Conservation (phyloP, 495 filamentous ascomycete species). For the Parmelia sp. region DNA sequence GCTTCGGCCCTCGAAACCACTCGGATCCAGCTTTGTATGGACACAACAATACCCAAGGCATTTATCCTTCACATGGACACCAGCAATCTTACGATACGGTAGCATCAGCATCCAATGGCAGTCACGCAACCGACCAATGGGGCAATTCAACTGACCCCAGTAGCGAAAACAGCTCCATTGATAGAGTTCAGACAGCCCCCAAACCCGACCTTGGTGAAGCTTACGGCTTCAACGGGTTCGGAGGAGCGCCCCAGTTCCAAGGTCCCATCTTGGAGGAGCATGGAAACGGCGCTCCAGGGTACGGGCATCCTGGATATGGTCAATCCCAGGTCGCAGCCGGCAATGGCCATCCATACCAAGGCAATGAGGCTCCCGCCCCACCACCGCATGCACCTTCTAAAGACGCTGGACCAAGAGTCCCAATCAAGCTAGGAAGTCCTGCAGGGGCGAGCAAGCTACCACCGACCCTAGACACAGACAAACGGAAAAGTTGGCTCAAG, state of each 20-base stretch:
- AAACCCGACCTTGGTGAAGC: constrained; percentile 48
- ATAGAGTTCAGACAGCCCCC: constrained; percentile 57
- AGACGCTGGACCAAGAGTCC: constrained; percentile 19
- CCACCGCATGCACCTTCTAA: constrained; percentile 25
- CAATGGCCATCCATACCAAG: constrained; percentile 24
- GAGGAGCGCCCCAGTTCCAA: constrained; percentile 36
- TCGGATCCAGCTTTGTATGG: constrained; percentile 40
- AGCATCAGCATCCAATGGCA: constrained; percentile 63
- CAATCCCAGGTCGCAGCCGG: constrained; percentile 21
- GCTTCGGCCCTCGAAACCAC: constrained; percentile 46
- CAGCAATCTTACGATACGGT: constrained; percentile 80
- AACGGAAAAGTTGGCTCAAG: constrained; percentile 85
- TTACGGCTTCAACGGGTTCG: constrained; percentile 52
- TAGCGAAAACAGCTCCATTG: constrained; percentile 84
- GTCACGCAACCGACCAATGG: constrained; percentile 59
- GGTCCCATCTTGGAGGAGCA: constrained; percentile 36
- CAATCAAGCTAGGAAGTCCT: constrained; percentile 23
- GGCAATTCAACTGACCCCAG: constrained; percentile 85
- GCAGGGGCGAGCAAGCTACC: constrained; percentile 28
- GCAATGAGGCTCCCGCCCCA: constrained; percentile 34
- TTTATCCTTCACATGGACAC: constrained; percentile 62
- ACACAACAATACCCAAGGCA: constrained; percentile 37
- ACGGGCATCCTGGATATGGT: constrained; percentile 26
- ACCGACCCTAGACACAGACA: constrained; percentile 46
- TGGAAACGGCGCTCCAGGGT: constrained; percentile 26